Evolutionary conservation across 1,284 basidiomycete genomes (phyloP), one percentile per base, ranked within the genome.

Genomic region (Agroathelia rolfsii): DNA sequence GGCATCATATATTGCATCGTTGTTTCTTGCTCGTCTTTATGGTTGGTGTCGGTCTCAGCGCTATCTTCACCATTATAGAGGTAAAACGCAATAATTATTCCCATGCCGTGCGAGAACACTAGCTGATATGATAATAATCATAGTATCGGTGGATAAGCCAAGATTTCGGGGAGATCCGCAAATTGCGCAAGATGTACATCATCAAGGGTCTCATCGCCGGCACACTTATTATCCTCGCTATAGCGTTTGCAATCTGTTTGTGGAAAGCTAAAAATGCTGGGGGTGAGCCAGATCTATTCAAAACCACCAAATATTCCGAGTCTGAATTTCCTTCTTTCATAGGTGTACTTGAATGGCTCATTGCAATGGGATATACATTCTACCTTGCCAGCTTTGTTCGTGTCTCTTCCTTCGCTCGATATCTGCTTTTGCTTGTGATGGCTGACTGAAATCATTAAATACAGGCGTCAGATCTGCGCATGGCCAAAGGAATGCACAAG

Each of bases 51-150:
- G 69, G 62, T 2, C 47, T 84, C 21, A 77, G 72, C 37, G 76
- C 77, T 6, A 67, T 84, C 23, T 83, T 83, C 54, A 77, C 77
- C 4, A 59, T 81, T 11, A 37, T 69, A n/a, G 80, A 85, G 64
- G 75, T 75, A 46, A 16, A 55, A 45, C 4, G 13, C 21, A 24
- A 33, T 12, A 7, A 17, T 21, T 9, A 36, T 35, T 14, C 6
- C 15, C 5, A 37, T 16, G 30, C 3, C 18, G 22, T 22, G 14
- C 9, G 23, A 20, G 24, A 6, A 31, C 18, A 23, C 20, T 16
- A 8, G 22, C 19, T 16, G n/a, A n/a, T n/a, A n/a, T n/a, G n/a
- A n/a, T 20, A 4, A 26, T 22, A 10, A 28, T n/a, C 23, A n/a
- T 38, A 78, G 75, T 82, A 70, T 39, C 61, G 66, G 4, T 81